Conservation (phyloP, 1,139 yeast genomes). For the Entelexis paramagnoliae region DNA sequence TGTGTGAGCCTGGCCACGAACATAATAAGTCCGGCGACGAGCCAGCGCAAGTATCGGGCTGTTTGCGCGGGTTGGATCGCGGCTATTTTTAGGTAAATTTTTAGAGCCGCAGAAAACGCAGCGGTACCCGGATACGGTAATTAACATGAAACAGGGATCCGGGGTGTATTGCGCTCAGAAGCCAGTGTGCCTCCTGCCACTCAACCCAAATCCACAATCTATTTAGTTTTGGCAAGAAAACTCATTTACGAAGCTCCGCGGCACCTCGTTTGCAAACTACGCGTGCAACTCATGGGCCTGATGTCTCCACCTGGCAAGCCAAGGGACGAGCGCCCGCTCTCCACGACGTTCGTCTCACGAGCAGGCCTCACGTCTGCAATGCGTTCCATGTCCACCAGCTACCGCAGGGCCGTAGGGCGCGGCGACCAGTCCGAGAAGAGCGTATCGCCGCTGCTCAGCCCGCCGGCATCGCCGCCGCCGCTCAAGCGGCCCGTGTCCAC, state of each 20-base stretch:
- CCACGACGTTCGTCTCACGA: neutral
- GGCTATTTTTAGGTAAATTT: neutral
- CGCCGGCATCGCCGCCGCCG: neutral
- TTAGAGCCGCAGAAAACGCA: neutral
- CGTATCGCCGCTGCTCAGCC: neutral
- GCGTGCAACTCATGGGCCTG: neutral
- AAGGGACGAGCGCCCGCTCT: neutral
- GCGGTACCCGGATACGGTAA: neutral
- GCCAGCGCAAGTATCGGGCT: no score
- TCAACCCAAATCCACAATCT: neutral
- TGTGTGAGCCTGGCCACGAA: no score
- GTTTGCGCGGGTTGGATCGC: neutral
- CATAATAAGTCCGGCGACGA: neutral
- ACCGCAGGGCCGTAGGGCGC: neutral
- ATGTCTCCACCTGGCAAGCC: neutral
- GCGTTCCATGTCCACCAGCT: neutral
- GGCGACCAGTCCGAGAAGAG: neutral
- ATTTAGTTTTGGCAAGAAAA: no score
- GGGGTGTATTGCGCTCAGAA: neutral
- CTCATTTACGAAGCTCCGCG: no score
- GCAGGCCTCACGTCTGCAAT: neutral
- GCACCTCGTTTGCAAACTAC: neutral
- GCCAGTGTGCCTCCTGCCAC: neutral
- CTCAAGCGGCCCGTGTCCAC: neutral
- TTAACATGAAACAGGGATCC: neutral